These are phyloP conservation scores for Kwoniella sp. DNA, from an alignment of 768 basidiomycete genomes.

Conservation along the genomic window DNA sequence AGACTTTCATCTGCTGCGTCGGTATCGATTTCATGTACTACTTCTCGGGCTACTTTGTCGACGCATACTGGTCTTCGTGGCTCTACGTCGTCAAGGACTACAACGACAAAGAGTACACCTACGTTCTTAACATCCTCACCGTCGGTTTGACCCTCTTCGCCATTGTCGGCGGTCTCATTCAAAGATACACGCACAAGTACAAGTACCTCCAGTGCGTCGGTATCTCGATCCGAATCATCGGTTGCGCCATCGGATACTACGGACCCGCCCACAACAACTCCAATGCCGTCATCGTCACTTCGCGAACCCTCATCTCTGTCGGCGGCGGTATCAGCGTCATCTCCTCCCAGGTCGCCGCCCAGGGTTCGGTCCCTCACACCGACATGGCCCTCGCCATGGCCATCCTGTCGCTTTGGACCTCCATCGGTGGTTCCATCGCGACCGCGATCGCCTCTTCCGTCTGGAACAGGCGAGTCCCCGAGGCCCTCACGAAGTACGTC, in stretches of 20 bases:
- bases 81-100: constrained; percentile 54
- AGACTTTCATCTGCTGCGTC: constrained; percentile 43
- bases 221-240: constrained; percentile 44
- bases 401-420: constrained; percentile 56
- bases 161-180: constrained; percentile 45
- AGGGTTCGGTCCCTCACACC: constrained; percentile 57
- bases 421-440: constrained; percentile 56
- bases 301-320: constrained; percentile 46
- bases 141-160: constrained; percentile 46
- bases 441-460: constrained; percentile 54
- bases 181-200: constrained; percentile 50
- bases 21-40: constrained; percentile 40
- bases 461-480: constrained; percentile 42
- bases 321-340: constrained; percentile 54
- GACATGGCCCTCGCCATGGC: constrained; percentile 57
- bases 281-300: constrained; percentile 49
- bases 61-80: constrained; percentile 39
- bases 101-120: constrained; percentile 29
- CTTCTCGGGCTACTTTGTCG: constrained; percentile 35
- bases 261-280: constrained; percentile 26
- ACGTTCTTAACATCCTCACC: constrained; percentile 28
- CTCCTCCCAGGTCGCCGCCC: constrained; percentile 53
- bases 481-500: constrained; percentile 40
- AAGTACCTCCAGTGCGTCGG: constrained; percentile 51
- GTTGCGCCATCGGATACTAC: constrained; percentile 41